Conservation (phyloP, 164 flowering plant species). For the Cinnamomum micranthum region DNA sequence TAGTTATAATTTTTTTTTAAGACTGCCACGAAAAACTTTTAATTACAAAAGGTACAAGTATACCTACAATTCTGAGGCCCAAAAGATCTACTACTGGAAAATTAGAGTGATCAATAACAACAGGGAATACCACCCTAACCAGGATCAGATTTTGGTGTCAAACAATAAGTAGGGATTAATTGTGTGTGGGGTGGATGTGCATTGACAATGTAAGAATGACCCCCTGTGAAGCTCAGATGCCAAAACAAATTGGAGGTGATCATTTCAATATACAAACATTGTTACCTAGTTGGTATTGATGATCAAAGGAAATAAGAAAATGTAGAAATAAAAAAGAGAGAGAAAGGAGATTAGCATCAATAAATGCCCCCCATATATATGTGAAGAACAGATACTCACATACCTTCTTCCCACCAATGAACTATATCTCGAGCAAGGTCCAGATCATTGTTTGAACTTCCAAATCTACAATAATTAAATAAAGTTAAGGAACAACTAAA, state of each 20-base stretch:
- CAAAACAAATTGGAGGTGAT: too few relatives aligned
- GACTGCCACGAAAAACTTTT: neutral
- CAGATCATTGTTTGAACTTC: conserved; percentile 52
- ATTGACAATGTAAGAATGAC: too few relatives aligned
- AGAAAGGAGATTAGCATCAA: neutral
- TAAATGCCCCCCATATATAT: neutral
- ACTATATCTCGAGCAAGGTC: conserved; percentile 77
- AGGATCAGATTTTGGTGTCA: too few relatives aligned
- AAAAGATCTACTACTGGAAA: neutral
- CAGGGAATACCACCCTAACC: neutral
- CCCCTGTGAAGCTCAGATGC: too few relatives aligned
- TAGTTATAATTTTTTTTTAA: too few relatives aligned
- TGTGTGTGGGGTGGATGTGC: too few relatives aligned
- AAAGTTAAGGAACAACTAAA: neutral
- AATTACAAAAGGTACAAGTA: neutral
- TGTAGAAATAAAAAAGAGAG: neutral
- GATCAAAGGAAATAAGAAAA: neutral
- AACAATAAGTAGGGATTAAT: too few relatives aligned
- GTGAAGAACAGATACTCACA: neutral
- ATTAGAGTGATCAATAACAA: neutral
- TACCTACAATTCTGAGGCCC: neutral
- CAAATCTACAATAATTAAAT: conserved; percentile 27
- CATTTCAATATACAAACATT: neutral
- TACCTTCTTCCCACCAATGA: conserved; percentile 83
- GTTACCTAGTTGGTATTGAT: too few relatives aligned